A percentile compares a stretch with the other conserved stretches of the same genome.
phyloP scores from a whole-genome alignment of 2,329 filamentous ascomycete species.

The Coniosporium uncinatum region DNA sequence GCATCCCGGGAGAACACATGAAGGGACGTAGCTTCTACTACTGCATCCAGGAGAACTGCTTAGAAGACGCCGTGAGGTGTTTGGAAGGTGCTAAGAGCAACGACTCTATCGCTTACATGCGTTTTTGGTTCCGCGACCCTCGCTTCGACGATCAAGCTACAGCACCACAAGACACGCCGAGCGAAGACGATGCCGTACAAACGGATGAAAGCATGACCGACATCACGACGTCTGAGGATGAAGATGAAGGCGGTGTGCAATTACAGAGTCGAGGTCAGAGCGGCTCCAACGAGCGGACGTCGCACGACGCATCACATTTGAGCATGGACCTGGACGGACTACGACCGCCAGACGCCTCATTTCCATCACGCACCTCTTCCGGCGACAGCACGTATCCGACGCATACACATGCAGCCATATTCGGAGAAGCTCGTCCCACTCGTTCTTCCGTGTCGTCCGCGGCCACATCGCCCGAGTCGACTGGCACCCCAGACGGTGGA shows the following conservation, averaged over 20 bases:
- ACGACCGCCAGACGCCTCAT: background rate
- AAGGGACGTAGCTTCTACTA: conserved; percentile 81
- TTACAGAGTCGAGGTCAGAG: background rate
- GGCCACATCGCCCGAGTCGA: conserved; percentile 1
- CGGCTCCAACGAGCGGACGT: background rate
- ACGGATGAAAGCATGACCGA: conserved; percentile 40
- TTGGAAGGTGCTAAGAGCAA: conserved; percentile 85
- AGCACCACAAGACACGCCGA: conserved; percentile 34
- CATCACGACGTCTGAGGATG: conserved; percentile 39
- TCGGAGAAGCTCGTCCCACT: conserved; percentile 28
- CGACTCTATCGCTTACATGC: conserved; percentile 84
- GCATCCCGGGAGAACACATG: conserved; percentile 63
- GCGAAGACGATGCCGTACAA: conserved; percentile 32
- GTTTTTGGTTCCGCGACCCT: conserved; percentile 80
- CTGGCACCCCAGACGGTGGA: conserved; percentile 11
- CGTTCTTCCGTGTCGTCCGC: conserved; percentile 26
- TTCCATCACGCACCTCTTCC: conserved; percentile 33
- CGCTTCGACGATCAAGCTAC: conserved; percentile 39
- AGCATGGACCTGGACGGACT: too few relatives aligned
- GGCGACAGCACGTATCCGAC: conserved; percentile 34
- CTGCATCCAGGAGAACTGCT: conserved; percentile 73
- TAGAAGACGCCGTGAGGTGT: conserved; percentile 71
- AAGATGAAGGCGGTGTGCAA: conserved; percentile 39
- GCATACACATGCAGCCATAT: conserved; percentile 33
- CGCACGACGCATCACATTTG: background rate